These are phyloP conservation scores for Moniliophthora roreri DNA, from an alignment of 1,284 basidiomycete species.

Conservation along the genomic window DNA sequence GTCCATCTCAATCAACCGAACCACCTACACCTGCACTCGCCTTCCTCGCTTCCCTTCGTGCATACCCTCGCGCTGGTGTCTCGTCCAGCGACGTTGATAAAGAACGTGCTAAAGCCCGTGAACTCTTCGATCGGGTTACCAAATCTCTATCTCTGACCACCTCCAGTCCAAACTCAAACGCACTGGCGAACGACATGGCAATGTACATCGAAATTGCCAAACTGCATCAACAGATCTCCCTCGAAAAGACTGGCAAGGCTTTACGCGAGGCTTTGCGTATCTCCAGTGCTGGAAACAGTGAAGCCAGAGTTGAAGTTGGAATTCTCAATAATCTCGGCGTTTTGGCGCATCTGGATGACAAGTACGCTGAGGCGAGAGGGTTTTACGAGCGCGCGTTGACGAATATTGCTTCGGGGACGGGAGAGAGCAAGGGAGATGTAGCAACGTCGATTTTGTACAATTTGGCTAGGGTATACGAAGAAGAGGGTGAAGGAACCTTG, in stretches of 20 bases:
- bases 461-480: conserved; percentile 86
- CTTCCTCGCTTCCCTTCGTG: conserved; percentile 86
- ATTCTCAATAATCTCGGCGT: conserved; percentile 85
- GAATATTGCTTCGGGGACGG: conserved; percentile 45
- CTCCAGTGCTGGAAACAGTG: no score
- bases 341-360: conserved; percentile 72
- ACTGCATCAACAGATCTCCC: conserved; percentile 81
- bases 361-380: conserved; percentile 51
- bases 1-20: conserved; percentile 66
- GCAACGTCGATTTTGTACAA: conserved; percentile 88
- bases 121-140: conserved; percentile 77
- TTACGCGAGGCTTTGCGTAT: conserved; percentile 73
- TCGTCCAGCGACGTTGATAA: conserved; percentile 69
- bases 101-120: conserved; percentile 75
- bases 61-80: conserved; percentile 76
- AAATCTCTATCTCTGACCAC: conserved; percentile 66
- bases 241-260: conserved; percentile 71
- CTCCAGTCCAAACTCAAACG: conserved; percentile 43
- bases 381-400: conserved; percentile 73
- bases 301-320: conserved; percentile 55
- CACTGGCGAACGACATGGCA: conserved; percentile 74
- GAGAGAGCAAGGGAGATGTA: conserved; percentile 61
- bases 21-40: conserved; percentile 30
- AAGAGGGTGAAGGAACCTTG: conserved; percentile 65
- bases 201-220: conserved; percentile 86